Evolutionary conservation across 2,329 filamentous ascomycete species (phyloP).

Genomic region (Verticillium alfalfae): DNA sequence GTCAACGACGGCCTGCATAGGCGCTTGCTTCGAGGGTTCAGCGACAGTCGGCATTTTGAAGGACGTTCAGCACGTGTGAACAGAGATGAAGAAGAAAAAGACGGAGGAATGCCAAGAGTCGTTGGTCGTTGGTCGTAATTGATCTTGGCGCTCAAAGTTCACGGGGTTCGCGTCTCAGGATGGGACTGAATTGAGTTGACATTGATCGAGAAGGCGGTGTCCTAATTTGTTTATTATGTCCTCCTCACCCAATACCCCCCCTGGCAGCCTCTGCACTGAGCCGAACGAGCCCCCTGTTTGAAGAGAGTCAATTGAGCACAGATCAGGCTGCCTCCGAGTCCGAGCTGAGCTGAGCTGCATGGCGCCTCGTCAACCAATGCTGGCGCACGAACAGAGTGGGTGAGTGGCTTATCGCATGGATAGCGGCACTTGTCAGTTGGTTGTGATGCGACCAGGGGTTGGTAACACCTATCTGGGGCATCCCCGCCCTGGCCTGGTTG

Average conservation of each 20-base stretch:
- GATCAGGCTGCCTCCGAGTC: not conserved
- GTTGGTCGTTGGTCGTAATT: not conserved
- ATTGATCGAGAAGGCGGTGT: not conserved
- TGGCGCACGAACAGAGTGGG: not conserved
- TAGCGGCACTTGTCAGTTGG: not conserved
- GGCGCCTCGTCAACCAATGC: not conserved
- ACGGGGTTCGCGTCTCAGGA: constrained; percentile 5
- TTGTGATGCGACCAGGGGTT: not conserved
- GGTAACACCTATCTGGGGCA: not conserved
- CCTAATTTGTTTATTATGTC: not conserved
- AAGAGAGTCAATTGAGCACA: not conserved
- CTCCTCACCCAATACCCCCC: not conserved
- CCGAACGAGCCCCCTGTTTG: too few species aligned
- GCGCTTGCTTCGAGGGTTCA: constrained; percentile 1
- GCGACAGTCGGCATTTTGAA: not conserved
- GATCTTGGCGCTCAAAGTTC: constrained; percentile 6
- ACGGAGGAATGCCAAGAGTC: not conserved
- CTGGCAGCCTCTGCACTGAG: not conserved
- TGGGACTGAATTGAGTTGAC: not conserved
- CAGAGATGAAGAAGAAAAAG: not conserved
- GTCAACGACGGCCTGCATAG: constrained; percentile 1
- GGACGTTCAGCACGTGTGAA: not conserved
- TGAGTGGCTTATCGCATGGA: not conserved
- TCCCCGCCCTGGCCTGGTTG: not conserved
- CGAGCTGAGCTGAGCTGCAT: not conserved